Evolutionary conservation across 768 basidiomycete genomes (phyloP), one percentile per base, ranked within the genome.

Genomic region (Tylopilus subfusipes): DNA sequence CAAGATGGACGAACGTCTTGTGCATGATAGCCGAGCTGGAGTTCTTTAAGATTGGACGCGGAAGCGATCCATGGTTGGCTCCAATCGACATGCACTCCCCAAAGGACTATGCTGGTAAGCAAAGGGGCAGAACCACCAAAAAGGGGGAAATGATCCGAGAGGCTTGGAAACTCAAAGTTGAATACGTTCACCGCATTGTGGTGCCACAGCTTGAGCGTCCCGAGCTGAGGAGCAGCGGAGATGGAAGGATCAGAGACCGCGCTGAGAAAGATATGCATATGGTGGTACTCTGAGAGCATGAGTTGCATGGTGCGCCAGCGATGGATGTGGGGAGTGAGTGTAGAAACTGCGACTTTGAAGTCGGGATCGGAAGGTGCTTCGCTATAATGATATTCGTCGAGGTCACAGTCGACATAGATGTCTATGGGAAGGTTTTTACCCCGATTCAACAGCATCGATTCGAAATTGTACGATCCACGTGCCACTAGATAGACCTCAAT

Each of bases 371-470:
- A 14, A 8, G 38, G 38, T 33, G 54, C 65, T 31, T 63, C 31
- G 7, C 49, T 39, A 19, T 21, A 1, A 3, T 60, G 4, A 9
- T 29, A 56, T 5, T 73, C 73, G 0, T 62, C 57, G 21, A 66
- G 56, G 11, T 73, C 71, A 54, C 73, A 77, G 60, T 78, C 80
- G 48, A 88, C 74, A 25, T 61, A 67, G 56, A 88, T 79, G 27
- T 77, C 72, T 48, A 88, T 71, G 18, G 82, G 18, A 6, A 78
- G 75, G 2, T 71, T 72, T 58, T 82, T 78, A 27, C 85, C 76
- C 43, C 86, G 80, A 40, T 76, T 69, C 48, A 89, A 68, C 60
- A 79, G 82, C 13, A 64, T 67, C 45, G 64, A 61, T 6, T 78
- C 76, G 49, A 68, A 72, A 12, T 78, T 78, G 48, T 78, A 77